These are phyloP conservation scores for Telfairia occidentalis DNA, from an alignment of 331 rosid genomes.

Conservation along the genomic window DNA sequence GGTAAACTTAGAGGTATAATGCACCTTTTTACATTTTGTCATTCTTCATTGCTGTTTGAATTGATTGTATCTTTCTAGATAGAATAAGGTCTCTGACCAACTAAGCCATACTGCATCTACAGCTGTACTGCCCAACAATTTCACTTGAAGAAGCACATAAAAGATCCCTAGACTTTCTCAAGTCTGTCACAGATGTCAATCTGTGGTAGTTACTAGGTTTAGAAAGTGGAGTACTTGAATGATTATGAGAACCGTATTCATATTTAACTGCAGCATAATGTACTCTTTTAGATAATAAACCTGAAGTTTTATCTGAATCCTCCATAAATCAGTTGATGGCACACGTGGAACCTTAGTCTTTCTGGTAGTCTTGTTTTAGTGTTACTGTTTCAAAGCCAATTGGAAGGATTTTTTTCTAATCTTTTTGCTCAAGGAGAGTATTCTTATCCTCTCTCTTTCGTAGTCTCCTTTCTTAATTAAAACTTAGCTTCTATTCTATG, in stretches of 20 bases:
- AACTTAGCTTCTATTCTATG: not conserved
- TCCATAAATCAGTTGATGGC: not conserved
- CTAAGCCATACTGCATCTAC: not conserved
- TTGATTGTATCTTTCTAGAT: not conserved
- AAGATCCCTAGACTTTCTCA: not conserved
- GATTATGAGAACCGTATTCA: not conserved
- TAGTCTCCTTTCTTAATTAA: not conserved
- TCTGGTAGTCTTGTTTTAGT: not conserved
- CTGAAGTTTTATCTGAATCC: not conserved
- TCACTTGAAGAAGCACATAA: not conserved
- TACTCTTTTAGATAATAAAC: not conserved
- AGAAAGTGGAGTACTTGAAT: not conserved
- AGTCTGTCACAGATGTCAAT: not conserved
- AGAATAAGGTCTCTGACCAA: constrained; percentile 4
- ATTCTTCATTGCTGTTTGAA: constrained; percentile 18
- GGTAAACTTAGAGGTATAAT: constrained; percentile 77
- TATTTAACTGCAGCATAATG: not conserved
- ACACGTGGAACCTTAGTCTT: not conserved
- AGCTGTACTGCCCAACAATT: not conserved
- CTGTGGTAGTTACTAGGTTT: not conserved
- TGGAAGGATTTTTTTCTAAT: not conserved
- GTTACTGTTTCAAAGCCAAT: not conserved
- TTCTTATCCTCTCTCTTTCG: not conserved
- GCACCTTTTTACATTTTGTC: constrained; percentile 25
- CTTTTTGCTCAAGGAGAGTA: not conserved